Conservation (phyloP, 2,329 filamentous ascomycete species). For the Graphiopsis chlorocephala region DNA sequence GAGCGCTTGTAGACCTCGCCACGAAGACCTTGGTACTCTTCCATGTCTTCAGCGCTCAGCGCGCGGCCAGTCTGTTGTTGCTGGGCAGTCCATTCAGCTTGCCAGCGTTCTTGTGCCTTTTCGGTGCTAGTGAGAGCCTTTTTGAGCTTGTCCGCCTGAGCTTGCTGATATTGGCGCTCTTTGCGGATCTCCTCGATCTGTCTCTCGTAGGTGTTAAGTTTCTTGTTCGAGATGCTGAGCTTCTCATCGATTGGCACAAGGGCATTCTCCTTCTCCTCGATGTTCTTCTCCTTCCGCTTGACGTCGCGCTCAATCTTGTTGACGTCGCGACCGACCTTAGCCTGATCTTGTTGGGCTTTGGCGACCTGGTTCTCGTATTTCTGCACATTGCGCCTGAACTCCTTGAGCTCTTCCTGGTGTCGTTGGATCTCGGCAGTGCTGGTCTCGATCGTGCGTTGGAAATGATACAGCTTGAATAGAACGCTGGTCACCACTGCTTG, state of each 20-base stretch:
- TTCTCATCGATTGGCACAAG: constrained; percentile 92
- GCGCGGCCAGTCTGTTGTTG: constrained; percentile 84
- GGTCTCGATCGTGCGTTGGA: constrained; percentile 88
- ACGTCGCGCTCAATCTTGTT: constrained; percentile 81
- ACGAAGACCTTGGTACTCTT: constrained; percentile 82
- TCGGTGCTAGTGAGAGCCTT: constrained; percentile 82
- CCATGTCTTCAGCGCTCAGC: constrained; percentile 79
- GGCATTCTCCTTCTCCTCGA: constrained; percentile 81
- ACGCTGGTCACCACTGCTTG: constrained; percentile 89
- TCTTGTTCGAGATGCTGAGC: constrained; percentile 71
- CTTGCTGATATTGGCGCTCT: constrained; percentile 70
- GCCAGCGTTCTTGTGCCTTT: constrained; percentile 84
- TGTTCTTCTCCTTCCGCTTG: constrained; percentile 77
- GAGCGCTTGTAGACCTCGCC: constrained; percentile 82
- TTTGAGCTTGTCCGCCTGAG: constrained; percentile 68
- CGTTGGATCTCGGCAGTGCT: constrained; percentile 87
- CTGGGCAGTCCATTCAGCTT: constrained; percentile 79
- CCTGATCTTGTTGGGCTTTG: constrained; percentile 78
- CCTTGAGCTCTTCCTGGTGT: constrained; percentile 91
- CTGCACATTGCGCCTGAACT: constrained; percentile 83
- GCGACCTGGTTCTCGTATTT: constrained; percentile 79
- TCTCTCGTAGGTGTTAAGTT: constrained; percentile 65
- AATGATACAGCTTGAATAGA: constrained; percentile 94
- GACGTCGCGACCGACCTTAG: constrained; percentile 71
- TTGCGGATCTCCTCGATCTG: constrained; percentile 70